Base-by-base conservation (phyloP, 2,329 filamentous ascomycete genomes). In the Biscogniauxia marginata region DNA sequence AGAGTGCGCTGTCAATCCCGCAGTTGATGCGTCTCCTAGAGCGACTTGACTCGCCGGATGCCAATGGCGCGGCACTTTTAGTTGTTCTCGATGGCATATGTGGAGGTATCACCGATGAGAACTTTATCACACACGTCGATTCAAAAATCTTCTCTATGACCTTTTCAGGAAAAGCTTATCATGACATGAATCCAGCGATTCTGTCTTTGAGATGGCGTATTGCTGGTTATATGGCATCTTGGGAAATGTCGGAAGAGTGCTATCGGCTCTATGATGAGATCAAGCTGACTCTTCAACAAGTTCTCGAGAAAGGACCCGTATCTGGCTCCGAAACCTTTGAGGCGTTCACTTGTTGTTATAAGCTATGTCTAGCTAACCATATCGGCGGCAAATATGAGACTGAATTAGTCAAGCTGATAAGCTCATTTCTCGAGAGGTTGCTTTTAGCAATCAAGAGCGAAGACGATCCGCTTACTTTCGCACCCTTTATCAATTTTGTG, bases 21-120 rank as follows among this genome's bases (percentile, higher is more conserved):
- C 75, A 77, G 60, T 62, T 77, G 20, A 49, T 63, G 16, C 65
- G 72, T 19, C 61, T 74, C 7, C 53, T 76, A 4, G 73, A 76
- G 8, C 70, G 66, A 60, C 55, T 77, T 9, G 62, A 66, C 16
- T 56, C 59, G 11, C 57, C 70, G 52, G 55, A 61, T 47, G 45
- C 55, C 16, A 50, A 66, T 50, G 53, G n/a, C 7, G 66, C 67
- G 54, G 67, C 68, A 13, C 66, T 67, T 46, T 56, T 72, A n/a
- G 66, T 75, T 16, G 66, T 77, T 22, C 64, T 75, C 16, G 73
- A 75, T 50, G 73, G 72, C 18, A 68, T 77, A 49, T 68, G 71
- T 46, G 65, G 66, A 4, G 71, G 74, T n/a, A 63, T 76, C 9
- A 65, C 58, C 7, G 63, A 69, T 46, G 71, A 75, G 48, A 68